phyloP scores from a whole-genome alignment of 1,139 yeast species.

The Nakaseomyces sp. region DNA sequence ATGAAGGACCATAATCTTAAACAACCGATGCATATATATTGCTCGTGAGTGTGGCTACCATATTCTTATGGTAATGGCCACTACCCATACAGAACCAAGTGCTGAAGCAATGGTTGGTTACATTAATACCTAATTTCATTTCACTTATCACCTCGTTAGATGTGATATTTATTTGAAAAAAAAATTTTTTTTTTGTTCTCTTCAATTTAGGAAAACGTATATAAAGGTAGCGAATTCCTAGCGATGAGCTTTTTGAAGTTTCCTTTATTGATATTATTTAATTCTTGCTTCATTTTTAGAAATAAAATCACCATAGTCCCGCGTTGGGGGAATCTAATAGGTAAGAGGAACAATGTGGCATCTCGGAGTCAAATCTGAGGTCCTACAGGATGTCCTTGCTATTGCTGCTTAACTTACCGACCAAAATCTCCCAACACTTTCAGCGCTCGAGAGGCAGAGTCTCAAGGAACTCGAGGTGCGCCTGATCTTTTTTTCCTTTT shows the following conservation, averaged over 20 bases:
- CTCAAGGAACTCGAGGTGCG: slow-evolving; percentile 25
- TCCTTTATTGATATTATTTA: not conserved
- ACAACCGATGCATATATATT: too few species aligned
- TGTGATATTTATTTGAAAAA: not conserved
- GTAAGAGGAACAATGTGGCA: slow-evolving; percentile 23
- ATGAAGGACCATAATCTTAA: too few species aligned
- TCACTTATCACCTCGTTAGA: too few species aligned
- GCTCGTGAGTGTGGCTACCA: too few species aligned
- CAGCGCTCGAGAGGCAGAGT: slow-evolving; percentile 60
- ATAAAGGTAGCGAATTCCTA: not conserved
- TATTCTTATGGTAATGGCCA: too few species aligned
- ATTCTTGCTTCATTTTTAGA: slow-evolving; percentile 6
- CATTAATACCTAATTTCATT: too few species aligned
- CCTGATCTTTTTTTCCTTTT: slow-evolving; percentile 7
- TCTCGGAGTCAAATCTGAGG: slow-evolving; percentile 18
- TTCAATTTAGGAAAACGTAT: not conserved
- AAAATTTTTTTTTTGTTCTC: not conserved
- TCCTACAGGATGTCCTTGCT: slow-evolving; percentile 22
- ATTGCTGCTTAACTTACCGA: slow-evolving; percentile 28
- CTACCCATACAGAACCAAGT: too few species aligned
- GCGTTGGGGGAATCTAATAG: slow-evolving; percentile 35
- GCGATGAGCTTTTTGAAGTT: slow-evolving; percentile 3
- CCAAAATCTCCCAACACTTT: slow-evolving; percentile 40
- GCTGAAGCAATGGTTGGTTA: too few species aligned
- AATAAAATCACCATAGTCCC: slow-evolving; percentile 36